Percentiles rank a stretch among this genome's conserved stretches.
Evolutionary conservation across 805 yeast genomes (phyloP).

Genomic region (Teunomyces lycoperdinae): DNA sequence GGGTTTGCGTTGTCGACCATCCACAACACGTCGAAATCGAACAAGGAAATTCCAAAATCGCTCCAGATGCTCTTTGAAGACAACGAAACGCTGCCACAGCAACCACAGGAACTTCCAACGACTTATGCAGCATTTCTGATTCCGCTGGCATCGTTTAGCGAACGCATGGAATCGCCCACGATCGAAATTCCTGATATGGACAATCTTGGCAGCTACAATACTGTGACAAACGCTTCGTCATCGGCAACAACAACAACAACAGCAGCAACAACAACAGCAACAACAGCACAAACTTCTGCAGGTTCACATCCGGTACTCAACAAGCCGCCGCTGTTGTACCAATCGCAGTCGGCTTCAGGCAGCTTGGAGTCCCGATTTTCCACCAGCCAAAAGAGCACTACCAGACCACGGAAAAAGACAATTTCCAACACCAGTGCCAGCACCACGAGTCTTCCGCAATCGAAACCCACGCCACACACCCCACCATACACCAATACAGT

Average conservation of each 20-base stretch:
- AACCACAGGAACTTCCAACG: neutral
- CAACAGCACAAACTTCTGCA: no score
- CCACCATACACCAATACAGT: constrained; percentile 41
- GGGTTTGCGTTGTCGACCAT: constrained; percentile 5
- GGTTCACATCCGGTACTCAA: constrained; percentile 20
- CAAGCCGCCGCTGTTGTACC: constrained; percentile 44
- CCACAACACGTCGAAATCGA: neutral
- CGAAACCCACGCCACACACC: constrained; percentile 33
- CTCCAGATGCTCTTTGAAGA: constrained; percentile 68
- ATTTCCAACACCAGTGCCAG: constrained; percentile 35
- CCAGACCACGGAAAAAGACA: constrained; percentile 27
- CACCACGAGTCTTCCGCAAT: constrained; percentile 23
- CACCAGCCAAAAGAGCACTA: neutral
- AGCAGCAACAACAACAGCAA: no score
- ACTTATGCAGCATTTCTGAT: constrained; percentile 7
- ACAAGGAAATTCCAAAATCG: constrained; percentile 65
- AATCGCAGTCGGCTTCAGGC: constrained; percentile 44
- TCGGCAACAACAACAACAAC: neutral
- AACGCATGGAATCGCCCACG: constrained; percentile 53
- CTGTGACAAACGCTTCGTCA: constrained; percentile 3
- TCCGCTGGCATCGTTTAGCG: constrained; percentile 12
- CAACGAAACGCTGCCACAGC: constrained; percentile 11
- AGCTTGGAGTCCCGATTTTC: constrained; percentile 29
- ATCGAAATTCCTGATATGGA: constrained; percentile 73
- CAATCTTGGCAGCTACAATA: constrained; percentile 24